phyloP scores from a whole-genome alignment of 768 basidiomycete genomes.

The Rhodotorula kratochvilovae region DNA sequence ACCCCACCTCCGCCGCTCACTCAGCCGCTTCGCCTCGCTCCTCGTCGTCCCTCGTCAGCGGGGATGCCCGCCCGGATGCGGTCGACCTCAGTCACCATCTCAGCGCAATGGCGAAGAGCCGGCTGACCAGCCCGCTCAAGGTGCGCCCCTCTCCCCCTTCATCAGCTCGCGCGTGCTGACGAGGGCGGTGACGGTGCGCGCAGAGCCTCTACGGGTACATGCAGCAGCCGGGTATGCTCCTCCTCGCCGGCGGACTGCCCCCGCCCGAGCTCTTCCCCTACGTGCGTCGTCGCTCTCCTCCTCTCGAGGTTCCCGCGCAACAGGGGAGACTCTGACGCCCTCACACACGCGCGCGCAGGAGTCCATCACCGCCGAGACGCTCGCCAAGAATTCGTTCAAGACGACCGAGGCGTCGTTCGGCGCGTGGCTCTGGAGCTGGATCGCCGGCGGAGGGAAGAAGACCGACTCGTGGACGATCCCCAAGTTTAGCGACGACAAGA shows the following conservation, averaged over 20 bases:
- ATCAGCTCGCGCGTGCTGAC: too few relatives aligned
- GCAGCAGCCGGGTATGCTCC: slow-evolving; percentile 49
- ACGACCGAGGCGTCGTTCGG: slow-evolving; percentile 49
- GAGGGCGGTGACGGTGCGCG: accelerated
- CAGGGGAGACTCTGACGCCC: too few relatives aligned
- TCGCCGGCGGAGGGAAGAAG: slow-evolving; percentile 49
- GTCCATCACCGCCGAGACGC: slow-evolving; percentile 57
- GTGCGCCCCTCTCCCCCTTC: background rate
- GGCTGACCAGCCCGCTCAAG: slow-evolving; percentile 36
- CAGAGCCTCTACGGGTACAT: slow-evolving; percentile 36
- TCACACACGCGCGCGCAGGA: slow-evolving; percentile 49
- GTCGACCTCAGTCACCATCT: slow-evolving; percentile 39
- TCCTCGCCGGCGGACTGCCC: slow-evolving; percentile 68
- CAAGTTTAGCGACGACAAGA: slow-evolving; percentile 55
- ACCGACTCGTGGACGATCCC: slow-evolving; percentile 55
- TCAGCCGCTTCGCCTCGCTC: background rate
- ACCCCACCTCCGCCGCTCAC: background rate
- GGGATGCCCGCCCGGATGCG: slow-evolving; percentile 12
- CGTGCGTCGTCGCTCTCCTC: background rate
- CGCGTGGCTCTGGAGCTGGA: slow-evolving; percentile 55
- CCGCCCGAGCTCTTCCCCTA: slow-evolving; percentile 58
- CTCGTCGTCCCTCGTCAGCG: background rate
- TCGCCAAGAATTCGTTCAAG: slow-evolving; percentile 54
- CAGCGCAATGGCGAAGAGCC: slow-evolving; percentile 18
- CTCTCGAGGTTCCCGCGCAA: too few relatives aligned